These are phyloP conservation scores for Coemansia sp. DNA, from an alignment of 192 early-diverging fungal genomes.

Conservation along the genomic window DNA sequence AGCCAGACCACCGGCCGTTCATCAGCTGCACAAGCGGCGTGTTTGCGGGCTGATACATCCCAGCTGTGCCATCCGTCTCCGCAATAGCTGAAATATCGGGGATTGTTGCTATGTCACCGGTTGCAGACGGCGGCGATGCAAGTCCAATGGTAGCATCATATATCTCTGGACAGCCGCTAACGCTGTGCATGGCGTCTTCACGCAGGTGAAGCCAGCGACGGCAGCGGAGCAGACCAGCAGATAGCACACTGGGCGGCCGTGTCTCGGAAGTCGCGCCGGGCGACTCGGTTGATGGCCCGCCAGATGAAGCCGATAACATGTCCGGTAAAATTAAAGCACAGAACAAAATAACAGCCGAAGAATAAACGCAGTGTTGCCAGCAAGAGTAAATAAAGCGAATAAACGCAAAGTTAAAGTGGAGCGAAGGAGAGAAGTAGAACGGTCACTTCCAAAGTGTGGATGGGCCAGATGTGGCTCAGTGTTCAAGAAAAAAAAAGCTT, in stretches of 20 bases:
- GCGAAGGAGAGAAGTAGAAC: not conserved
- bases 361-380: not conserved
- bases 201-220: slow-evolving; percentile 30
- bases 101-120: slow-evolving; percentile 10
- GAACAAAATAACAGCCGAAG: not conserved
- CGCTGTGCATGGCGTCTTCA: slow-evolving; percentile 4
- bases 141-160: slow-evolving; percentile 21
- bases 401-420: not conserved
- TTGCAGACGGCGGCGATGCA: slow-evolving; percentile 13
- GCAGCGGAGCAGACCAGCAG: slow-evolving; percentile 18
- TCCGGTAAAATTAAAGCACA: slow-evolving; percentile 3
- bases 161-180: slow-evolving; percentile 23
- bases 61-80: slow-evolving; percentile 1
- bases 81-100: not conserved
- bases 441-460: not conserved
- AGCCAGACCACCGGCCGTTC: slow-evolving; percentile 30
- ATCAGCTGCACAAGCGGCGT: slow-evolving; percentile 22
- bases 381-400: not conserved
- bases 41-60: slow-evolving; percentile 13
- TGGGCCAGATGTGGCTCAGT: not conserved
- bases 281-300: slow-evolving; percentile 3
- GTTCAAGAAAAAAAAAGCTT: not conserved
- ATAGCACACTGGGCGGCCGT: slow-evolving; percentile 6
- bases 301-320: slow-evolving; percentile 10
- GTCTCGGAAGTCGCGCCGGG: slow-evolving; percentile 6